Conservation (phyloP, 2,329 filamentous ascomycete species). For the Davidsoniella neocaledoniae region DNA sequence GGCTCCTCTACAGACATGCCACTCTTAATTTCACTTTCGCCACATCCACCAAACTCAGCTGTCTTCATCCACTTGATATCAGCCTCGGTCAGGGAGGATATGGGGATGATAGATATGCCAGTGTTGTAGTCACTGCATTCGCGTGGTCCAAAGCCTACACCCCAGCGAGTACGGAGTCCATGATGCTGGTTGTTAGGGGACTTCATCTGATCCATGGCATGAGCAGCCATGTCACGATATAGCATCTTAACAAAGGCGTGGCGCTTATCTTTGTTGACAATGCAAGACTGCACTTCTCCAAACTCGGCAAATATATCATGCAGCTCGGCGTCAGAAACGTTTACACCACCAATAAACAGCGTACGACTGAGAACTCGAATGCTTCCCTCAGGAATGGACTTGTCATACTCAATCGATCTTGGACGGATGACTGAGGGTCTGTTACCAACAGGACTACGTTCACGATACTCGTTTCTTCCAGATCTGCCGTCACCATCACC, state of each 20-base stretch:
- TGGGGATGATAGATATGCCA: slow-evolving; percentile 84
- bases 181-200: slow-evolving; percentile 42
- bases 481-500: slow-evolving; percentile 21
- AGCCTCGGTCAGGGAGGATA: slow-evolving; percentile 81
- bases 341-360: slow-evolving; percentile 90
- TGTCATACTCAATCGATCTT: slow-evolving; percentile 60
- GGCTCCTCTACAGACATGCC: slow-evolving; percentile 91
- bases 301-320: slow-evolving; percentile 64
- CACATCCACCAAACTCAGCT: slow-evolving; percentile 84
- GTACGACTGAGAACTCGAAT: slow-evolving; percentile 93
- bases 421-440: slow-evolving; percentile 17
- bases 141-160: slow-evolving; percentile 88
- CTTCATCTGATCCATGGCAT: slow-evolving; percentile 78
- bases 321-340: slow-evolving; percentile 67
- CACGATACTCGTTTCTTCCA: slow-evolving; percentile 49
- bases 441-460: slow-evolving; percentile 33
- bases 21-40: slow-evolving; percentile 60
- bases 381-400: slow-evolving; percentile 50
- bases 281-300: slow-evolving; percentile 87
- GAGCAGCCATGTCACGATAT: slow-evolving; percentile 67
- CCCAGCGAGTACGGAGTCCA: slow-evolving; percentile 81
- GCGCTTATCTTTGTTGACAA: slow-evolving; percentile 93
- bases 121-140: slow-evolving; percentile 94
- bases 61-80: slow-evolving; percentile 95
- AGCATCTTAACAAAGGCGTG: slow-evolving; percentile 99